Percentiles rank a stretch among this genome's conserved stretches.
These are phyloP conservation scores for Debaryomyces castellii DNA, from an alignment of 805 yeast genomes.

Conservation along the genomic window DNA sequence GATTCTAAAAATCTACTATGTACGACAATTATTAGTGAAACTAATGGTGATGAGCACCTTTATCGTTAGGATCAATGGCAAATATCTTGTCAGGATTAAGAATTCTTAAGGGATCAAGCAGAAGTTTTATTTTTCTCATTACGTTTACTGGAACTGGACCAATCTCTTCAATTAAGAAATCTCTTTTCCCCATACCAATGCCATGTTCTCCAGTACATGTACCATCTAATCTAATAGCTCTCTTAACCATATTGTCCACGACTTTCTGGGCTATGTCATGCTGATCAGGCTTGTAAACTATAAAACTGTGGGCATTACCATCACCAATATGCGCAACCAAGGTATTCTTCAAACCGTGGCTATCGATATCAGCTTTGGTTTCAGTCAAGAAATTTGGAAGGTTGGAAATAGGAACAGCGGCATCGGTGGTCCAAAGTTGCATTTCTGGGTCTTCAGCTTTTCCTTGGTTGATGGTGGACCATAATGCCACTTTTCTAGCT, in stretches of 20 bases:
- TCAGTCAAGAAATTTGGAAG: slow-evolving; percentile 62
- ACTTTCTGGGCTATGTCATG: slow-evolving; percentile 46
- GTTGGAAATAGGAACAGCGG: slow-evolving; percentile 75
- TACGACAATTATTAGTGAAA: background rate
- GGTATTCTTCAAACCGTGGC: slow-evolving; percentile 53
- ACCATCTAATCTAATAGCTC: slow-evolving; percentile 74
- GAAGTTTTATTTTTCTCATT: slow-evolving; percentile 72
- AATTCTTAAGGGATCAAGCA: slow-evolving; percentile 71
- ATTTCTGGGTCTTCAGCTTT: slow-evolving; percentile 34
- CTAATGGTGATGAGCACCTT: slow-evolving; percentile 1
- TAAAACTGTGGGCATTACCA: slow-evolving; percentile 74
- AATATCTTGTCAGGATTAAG: slow-evolving; percentile 81
- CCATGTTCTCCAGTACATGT: slow-evolving; percentile 91
- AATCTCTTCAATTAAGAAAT: slow-evolving; percentile 57
- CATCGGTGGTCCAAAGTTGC: slow-evolving; percentile 73
- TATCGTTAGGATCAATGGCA: slow-evolving; percentile 57
- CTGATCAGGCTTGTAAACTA: slow-evolving; percentile 57
- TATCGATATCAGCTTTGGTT: slow-evolving; percentile 58
- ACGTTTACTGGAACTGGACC: slow-evolving; percentile 66
- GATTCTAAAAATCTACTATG: background rate
- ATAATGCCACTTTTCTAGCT: slow-evolving; percentile 63
- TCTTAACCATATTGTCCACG: slow-evolving; percentile 59
- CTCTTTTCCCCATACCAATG: slow-evolving; percentile 75
- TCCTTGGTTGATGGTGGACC: slow-evolving; percentile 40
- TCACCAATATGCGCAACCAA: slow-evolving; percentile 83